These are phyloP conservation scores for Aspergillus costaricaensis DNA, from an alignment of 2,329 filamentous ascomycete genomes.

Conservation along the genomic window DNA sequence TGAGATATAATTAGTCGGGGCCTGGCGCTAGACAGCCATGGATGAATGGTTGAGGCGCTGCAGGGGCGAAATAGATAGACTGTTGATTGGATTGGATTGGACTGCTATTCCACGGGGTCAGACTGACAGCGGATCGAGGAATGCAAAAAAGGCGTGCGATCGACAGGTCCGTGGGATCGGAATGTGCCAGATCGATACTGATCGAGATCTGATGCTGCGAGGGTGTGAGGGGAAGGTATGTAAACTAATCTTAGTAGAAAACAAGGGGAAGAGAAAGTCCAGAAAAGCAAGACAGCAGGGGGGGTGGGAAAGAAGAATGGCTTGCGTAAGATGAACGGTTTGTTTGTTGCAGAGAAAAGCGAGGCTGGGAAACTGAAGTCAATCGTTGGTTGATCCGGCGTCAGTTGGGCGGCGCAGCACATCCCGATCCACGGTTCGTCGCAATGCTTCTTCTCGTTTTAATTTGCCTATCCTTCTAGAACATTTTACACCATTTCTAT, in stretches of 20 bases:
- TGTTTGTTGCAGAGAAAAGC: not conserved
- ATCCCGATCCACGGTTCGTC: not conserved
- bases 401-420: not conserved
- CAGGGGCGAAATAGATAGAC: not conserved
- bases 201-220: not conserved
- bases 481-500: no score
- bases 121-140: not conserved
- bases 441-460: no score
- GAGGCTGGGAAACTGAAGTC: not conserved
- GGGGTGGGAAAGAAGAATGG: not conserved
- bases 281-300: not conserved
- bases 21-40: conserved; percentile 3
- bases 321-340: not conserved
- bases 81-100: not conserved
- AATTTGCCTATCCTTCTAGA: no score
- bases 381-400: not conserved
- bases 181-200: not conserved
- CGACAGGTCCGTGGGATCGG: not conserved
- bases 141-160: not conserved
- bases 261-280: not conserved
- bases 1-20: conserved; percentile 10
- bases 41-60: not conserved
- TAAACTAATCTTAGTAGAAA: no score
- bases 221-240: not conserved
- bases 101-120: no score